These are phyloP conservation scores for Aspergillus carbonarius DNA, from an alignment of 2,329 filamentous ascomycete genomes.

Conservation along the genomic window DNA sequence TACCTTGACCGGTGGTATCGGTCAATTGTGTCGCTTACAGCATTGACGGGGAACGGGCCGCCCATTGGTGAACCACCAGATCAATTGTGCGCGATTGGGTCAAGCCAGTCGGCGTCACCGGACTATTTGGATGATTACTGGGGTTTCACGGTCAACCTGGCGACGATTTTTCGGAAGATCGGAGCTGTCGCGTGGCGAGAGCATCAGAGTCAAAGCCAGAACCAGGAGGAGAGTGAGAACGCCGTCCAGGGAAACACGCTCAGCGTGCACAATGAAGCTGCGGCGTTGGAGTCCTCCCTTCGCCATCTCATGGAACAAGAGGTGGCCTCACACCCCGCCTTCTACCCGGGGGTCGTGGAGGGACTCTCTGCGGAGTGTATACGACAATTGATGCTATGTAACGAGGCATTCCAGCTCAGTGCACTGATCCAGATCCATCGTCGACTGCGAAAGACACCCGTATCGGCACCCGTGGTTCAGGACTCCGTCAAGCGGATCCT, in stretches of 20 bases:
- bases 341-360: slow-evolving; percentile 38
- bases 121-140: slow-evolving; percentile 46
- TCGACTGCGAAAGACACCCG: slow-evolving; percentile 34
- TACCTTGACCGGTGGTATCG: slow-evolving; percentile 44
- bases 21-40: slow-evolving; percentile 44
- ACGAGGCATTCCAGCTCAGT: slow-evolving; percentile 45
- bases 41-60: slow-evolving; percentile 40
- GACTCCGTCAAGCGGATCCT: slow-evolving; percentile 40
- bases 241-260: slow-evolving; percentile 21
- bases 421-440: slow-evolving; percentile 46
- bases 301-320: slow-evolving; percentile 35
- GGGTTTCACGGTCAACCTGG: slow-evolving; percentile 42
- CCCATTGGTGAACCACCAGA: slow-evolving; percentile 31
- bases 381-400: slow-evolving; percentile 40
- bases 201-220: slow-evolving; percentile 18
- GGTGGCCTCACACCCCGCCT: slow-evolving; percentile 28
- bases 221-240: slow-evolving; percentile 6
- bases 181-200: slow-evolving; percentile 37
- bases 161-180: slow-evolving; percentile 41
- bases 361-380: slow-evolving; percentile 33
- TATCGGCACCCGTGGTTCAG: slow-evolving; percentile 33
- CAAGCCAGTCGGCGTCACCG: slow-evolving; percentile 14
- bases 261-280: slow-evolving; percentile 30
- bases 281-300: slow-evolving; percentile 35
- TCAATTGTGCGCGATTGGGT: slow-evolving; percentile 16